These are phyloP conservation scores for Marvania coccoides DNA, from an alignment of 139 green algal genomes.

Conservation along the genomic window DNA sequence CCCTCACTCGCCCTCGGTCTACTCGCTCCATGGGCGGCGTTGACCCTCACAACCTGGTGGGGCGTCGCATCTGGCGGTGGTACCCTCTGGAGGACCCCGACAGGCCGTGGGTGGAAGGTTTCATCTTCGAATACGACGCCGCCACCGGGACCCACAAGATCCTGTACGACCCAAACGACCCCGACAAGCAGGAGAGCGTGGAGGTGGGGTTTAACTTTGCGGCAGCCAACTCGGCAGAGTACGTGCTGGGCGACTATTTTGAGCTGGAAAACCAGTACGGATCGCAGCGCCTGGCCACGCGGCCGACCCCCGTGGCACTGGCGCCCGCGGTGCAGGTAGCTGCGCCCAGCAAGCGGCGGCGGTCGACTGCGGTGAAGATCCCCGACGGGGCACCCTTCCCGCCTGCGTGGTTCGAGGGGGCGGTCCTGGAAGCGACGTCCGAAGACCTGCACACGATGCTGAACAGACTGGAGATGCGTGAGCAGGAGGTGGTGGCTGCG, in stretches of 20 bases:
- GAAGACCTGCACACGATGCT: conserved; percentile 4
- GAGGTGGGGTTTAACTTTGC: conserved; percentile 22
- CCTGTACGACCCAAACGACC: conserved; percentile 35
- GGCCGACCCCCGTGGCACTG: not conserved
- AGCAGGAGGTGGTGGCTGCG: not conserved
- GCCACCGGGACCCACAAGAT: conserved; percentile 14
- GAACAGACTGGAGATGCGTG: conserved; percentile 1
- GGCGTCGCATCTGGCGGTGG: conserved; percentile 13
- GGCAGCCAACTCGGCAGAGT: conserved; percentile 14
- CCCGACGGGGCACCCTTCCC: not conserved
- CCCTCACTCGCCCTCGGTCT: not conserved
- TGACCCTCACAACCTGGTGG: conserved; percentile 5
- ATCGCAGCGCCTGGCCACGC: conserved; percentile 9
- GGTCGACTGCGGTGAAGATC: not conserved
- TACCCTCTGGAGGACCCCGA: conserved; percentile 1
- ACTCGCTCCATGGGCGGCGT: not conserved
- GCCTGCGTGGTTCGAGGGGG: not conserved
- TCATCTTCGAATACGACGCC: conserved; percentile 33
- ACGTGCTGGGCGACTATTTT: conserved; percentile 23
- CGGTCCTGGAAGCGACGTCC: not conserved
- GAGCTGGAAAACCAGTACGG: conserved; percentile 13
- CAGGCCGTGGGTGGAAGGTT: conserved; percentile 32
- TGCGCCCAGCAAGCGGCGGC: not conserved
- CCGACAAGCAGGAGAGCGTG: conserved; percentile 3
- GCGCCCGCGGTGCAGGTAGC: not conserved